Evolutionary conservation across 805 yeast genomes (phyloP).

Genomic region (Danielia reshetovae): DNA sequence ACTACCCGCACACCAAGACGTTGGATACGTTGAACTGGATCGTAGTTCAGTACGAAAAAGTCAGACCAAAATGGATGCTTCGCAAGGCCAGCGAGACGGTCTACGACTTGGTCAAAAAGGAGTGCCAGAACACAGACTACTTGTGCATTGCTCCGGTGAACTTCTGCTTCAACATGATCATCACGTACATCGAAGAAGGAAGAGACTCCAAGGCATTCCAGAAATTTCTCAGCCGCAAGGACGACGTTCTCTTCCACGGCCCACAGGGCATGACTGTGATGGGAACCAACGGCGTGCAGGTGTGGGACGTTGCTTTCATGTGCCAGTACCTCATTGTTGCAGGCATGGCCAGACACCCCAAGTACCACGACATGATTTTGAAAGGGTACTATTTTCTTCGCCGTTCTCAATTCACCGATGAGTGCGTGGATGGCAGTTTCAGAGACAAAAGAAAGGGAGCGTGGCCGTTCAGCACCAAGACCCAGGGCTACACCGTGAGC

Average conservation of each 20-base stretch:
- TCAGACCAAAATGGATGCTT: slow-evolving; percentile 73
- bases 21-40: slow-evolving; percentile 59
- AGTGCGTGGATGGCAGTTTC: slow-evolving; percentile 71
- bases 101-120: slow-evolving; percentile 67
- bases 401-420: slow-evolving; percentile 79
- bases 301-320: slow-evolving; percentile 94
- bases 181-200: slow-evolving; percentile 69
- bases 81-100: slow-evolving; percentile 48
- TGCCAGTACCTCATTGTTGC: slow-evolving; percentile 78
- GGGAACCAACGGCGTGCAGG: slow-evolving; percentile 98
- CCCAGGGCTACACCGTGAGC: slow-evolving; percentile 93
- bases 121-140: slow-evolving; percentile 71
- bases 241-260: slow-evolving; percentile 79
- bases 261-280: slow-evolving; percentile 87
- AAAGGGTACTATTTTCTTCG: slow-evolving; percentile 68
- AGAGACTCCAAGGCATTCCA: slow-evolving; percentile 56
- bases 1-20: slow-evolving; percentile 81
- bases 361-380: slow-evolving; percentile 60
- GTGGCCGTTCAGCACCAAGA: slow-evolving; percentile 95
- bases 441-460: slow-evolving; percentile 85
- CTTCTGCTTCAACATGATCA: slow-evolving; percentile 78
- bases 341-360: slow-evolving; percentile 68
- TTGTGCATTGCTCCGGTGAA: slow-evolving; percentile 92
- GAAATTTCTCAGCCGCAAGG: slow-evolving; percentile 53
- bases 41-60: slow-evolving; percentile 63